Conservation (phyloP, 2,329 filamentous ascomycete genomes). For the Blastomyces percursus region DNA sequence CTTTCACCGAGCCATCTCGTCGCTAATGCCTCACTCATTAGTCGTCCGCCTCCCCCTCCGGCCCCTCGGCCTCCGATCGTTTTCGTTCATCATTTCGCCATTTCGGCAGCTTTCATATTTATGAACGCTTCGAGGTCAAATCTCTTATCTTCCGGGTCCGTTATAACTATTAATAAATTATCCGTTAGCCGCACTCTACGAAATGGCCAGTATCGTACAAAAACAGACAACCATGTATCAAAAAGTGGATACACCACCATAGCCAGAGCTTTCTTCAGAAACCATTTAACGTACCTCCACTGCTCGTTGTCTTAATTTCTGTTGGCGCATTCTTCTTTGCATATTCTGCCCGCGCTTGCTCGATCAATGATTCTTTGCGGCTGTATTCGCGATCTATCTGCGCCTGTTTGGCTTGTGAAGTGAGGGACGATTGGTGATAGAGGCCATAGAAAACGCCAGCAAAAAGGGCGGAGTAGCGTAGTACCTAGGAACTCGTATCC, state of each 20-base stretch:
- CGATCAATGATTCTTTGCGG: conserved; percentile 83
- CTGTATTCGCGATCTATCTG: conserved; percentile 73
- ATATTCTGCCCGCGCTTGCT: conserved; percentile 85
- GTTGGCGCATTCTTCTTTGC: conserved; percentile 58
- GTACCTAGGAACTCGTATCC: conserved; percentile 50
- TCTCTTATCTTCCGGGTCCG: conserved; percentile 71
- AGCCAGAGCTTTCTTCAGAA: not conserved
- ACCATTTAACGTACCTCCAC: conserved; percentile 20
- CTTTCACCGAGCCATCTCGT: not conserved
- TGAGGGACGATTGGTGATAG: conserved; percentile 80
- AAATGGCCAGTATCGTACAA: not conserved
- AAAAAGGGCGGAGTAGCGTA: conserved; percentile 90
- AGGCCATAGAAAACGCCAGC: conserved; percentile 91
- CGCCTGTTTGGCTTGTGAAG: conserved; percentile 55
- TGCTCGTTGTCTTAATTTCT: conserved; percentile 26
- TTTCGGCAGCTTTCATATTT: conserved; percentile 47
- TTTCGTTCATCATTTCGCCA: conserved; percentile 20
- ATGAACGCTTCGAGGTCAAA: conserved; percentile 89
- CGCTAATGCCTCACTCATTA: not conserved
- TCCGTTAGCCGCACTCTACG: not conserved
- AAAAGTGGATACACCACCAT: not conserved
- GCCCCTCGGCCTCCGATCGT: conserved; percentile 19
- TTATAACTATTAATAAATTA: conserved; percentile 43
- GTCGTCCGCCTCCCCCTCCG: conserved; percentile 20
- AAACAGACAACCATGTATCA: not conserved